These are phyloP conservation scores for Fimicolochytrium jonesii DNA, from an alignment of 192 early-diverging fungal genomes.

Conservation along the genomic window DNA sequence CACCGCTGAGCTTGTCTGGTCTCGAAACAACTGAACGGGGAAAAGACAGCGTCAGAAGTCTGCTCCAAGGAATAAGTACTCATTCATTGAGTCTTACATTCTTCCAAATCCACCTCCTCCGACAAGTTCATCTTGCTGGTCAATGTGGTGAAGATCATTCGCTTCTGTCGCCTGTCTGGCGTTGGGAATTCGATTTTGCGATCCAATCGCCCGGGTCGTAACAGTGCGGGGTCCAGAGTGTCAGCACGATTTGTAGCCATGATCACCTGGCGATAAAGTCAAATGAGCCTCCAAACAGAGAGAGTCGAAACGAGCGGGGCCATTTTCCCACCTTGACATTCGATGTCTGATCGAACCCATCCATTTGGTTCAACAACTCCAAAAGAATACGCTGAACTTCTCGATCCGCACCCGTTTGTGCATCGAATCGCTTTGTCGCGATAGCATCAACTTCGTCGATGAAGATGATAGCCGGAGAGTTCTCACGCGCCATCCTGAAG, in stretches of 20 bases:
- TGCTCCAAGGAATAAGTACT: neutral
- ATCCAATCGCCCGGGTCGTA: conserved; percentile 95
- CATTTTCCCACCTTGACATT: conserved; percentile 77
- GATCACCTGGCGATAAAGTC: conserved; percentile 65
- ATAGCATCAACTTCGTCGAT: conserved; percentile 99
- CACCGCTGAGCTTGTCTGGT: conserved; percentile 94
- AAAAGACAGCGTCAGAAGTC: neutral
- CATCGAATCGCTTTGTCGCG: conserved; percentile 97
- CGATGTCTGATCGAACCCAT: conserved; percentile 96
- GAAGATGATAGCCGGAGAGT: conserved; percentile 96
- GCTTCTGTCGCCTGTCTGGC: conserved; percentile 95
- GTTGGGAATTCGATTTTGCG: conserved; percentile 99
- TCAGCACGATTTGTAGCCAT: conserved; percentile 99
- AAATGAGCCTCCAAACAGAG: neutral
- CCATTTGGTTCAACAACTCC: conserved; percentile 98
- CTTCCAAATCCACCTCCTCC: conserved; percentile 97
- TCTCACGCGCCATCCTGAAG: conserved; percentile 93
- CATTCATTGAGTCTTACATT: conserved; percentile 54
- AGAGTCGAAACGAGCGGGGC: no score
- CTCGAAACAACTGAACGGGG: conserved; percentile 86
- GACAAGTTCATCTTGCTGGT: conserved; percentile 95
- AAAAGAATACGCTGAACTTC: conserved; percentile 98
- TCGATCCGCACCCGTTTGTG: conserved; percentile 96
- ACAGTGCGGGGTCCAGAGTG: conserved; percentile 91
- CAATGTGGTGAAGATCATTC: conserved; percentile 93